Conservation (phyloP, 208 protist genomes). For the Trypanosoma conorhini region DNA sequence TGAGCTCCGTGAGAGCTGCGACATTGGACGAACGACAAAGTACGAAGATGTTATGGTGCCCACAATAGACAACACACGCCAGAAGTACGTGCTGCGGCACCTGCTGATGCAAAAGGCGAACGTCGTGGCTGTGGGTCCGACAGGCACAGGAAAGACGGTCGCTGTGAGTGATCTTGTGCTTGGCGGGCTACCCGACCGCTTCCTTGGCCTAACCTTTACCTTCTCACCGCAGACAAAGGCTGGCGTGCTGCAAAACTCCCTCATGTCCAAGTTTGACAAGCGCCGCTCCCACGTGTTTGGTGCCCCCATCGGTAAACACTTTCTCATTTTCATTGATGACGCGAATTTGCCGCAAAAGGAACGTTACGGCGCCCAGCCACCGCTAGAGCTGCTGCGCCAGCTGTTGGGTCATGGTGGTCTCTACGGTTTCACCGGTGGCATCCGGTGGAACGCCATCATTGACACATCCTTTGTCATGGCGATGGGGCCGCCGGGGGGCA, state of each 20-base stretch:
- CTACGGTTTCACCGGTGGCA: slow-evolving; percentile 78
- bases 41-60: slow-evolving; percentile 95
- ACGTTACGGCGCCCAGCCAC: slow-evolving; percentile 94
- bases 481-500: slow-evolving; percentile 98
- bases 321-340: slow-evolving; percentile 94
- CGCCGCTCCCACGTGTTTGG: slow-evolving; percentile 91
- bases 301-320: slow-evolving; percentile 88
- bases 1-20: slow-evolving; percentile 47
- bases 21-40: slow-evolving; percentile 53
- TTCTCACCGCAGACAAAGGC: slow-evolving; percentile 94
- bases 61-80: slow-evolving; percentile 93
- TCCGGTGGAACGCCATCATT: slow-evolving; percentile 93
- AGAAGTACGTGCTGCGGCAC: slow-evolving; percentile 87
- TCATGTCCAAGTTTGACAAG: slow-evolving; percentile 96
- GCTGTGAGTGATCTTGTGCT: slow-evolving; percentile 85
- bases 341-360: slow-evolving; percentile 92
- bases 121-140: slow-evolving; percentile 89
- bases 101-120: slow-evolving; percentile 78
- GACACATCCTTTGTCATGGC: slow-evolving; percentile 95
- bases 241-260: slow-evolving; percentile 84
- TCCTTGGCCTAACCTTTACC: slow-evolving; percentile 87
- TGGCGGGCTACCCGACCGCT: slow-evolving; percentile 73
- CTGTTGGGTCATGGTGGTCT: slow-evolving; percentile 92
- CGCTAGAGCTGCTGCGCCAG: slow-evolving; percentile 93
- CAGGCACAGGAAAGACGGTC: slow-evolving; percentile 95